Evolutionary conservation across 2,329 filamentous ascomycete species (phyloP), one percentile per base, ranked within the genome.

Genomic region (Diaporthe australafricana): DNA sequence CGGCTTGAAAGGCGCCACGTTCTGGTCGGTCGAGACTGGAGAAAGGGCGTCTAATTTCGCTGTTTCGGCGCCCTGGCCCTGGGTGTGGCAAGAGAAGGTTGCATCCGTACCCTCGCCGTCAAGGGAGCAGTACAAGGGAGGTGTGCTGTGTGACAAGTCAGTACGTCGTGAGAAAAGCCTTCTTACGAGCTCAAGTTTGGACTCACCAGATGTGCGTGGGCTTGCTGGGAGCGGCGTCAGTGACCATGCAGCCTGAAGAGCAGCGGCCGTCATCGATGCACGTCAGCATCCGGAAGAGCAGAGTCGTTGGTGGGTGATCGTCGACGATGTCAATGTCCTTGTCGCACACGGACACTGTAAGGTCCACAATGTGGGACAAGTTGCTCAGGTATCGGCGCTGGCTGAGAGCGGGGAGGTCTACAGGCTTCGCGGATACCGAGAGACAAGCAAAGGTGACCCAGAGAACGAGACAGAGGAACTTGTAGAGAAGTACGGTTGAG

Each of bases 371-470:
- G 5, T 35, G 8, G 30, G 45, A 35, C 9, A 16, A 35, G 30
- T 38, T 65, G 45, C n/a, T 38, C 14, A 25, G n/a, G 27, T 48
- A 25, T 65, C n/a, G 60, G n/a, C 30, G 30, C 27, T 25, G 45
- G 22, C 22, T 22, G 14, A 50, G 45, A 11, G 60, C 8, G 16
- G 45, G 30, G n/a, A 50, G 42, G 30, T 38, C n/a, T 32, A 65
- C 17, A n/a, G 60, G 60, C 30, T 50, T 65, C n/a, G 60, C 60
- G 20, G 32, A 42, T 16, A 65, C 60, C 9, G 30, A 50, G 12
- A 50, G 32, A 45, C 27, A 50, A 11, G 42, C 30, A 30, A 65
- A 38, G 22, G 7, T 4, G 30, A 35, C n/a, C 2, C 16, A 65
- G 8, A 65, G 48, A 30, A 50, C 30, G 16, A 65, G 42, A 5